phyloP scores from a whole-genome alignment of 352 stramenopile genomes.

The Achlya hypogyna region DNA sequence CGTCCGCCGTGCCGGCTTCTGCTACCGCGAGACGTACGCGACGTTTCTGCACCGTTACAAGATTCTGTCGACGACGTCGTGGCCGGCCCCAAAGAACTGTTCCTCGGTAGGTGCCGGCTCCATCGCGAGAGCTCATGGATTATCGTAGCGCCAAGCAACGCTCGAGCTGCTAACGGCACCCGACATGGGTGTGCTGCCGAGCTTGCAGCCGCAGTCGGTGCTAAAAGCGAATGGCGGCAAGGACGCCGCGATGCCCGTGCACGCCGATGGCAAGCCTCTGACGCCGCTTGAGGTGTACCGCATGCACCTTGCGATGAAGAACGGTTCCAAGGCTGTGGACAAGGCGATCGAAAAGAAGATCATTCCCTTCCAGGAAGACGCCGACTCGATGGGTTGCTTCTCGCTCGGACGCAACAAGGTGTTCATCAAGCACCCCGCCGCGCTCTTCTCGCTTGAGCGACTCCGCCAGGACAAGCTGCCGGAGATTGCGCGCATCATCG shows the following conservation, averaged over 20 bases:
- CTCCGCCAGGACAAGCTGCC: conserved; percentile 68
- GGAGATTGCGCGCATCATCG: conserved; percentile 69
- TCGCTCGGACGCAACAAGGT: conserved; percentile 83
- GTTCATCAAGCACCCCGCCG: conserved; percentile 84
- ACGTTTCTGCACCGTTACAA: conserved; percentile 32
- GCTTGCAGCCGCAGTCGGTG: neutral
- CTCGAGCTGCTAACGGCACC: conserved; percentile 61
- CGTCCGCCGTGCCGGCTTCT: conserved; percentile 29
- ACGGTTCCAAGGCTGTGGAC: neutral
- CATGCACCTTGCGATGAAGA: conserved; percentile 9
- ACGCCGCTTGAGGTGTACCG: conserved; percentile 10
- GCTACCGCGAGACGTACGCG: conserved; percentile 27
- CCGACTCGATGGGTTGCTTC: conserved; percentile 61
- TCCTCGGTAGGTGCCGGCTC: neutral
- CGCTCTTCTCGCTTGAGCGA: conserved; percentile 79
- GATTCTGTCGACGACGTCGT: conserved; percentile 22
- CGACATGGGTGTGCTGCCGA: conserved; percentile 35
- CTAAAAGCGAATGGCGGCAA: conserved; percentile 1
- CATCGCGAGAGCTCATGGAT: neutral
- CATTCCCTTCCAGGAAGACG: conserved; percentile 69
- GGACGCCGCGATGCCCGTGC: conserved; percentile 32
- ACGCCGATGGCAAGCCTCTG: neutral
- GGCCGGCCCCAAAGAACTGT: conserved; percentile 12
- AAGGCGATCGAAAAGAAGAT: conserved; percentile 21
- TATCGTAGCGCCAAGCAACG: conserved; percentile 47